Evolutionary conservation across 225 moss, liverwort and hornwort genomes (phyloP), one percentile per base, ranked within the genome.

Genomic region (Sphagnum contortum): DNA sequence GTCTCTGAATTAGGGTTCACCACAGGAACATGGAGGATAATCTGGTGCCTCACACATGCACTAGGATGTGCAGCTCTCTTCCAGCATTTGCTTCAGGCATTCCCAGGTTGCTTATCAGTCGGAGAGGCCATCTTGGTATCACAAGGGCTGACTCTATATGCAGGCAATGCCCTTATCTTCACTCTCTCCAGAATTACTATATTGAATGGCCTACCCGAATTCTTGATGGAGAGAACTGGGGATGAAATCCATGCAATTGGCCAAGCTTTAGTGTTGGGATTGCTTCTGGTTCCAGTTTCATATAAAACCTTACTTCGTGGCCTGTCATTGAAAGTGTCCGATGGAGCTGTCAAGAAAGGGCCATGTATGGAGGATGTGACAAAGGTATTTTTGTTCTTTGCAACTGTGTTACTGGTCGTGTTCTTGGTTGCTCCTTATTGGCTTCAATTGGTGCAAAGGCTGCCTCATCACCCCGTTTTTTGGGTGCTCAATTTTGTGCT

Each of bases 91-190:
- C 76, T 87, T 46, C 72, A 72, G 46, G 67, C 62, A 4, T 98
- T 98, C 68, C 91, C 89, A 49, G 75, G 49, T 45, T 91, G 79
- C 63, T 72, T 75, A 14, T 90, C 90, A 7, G 71, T 83, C 54
- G 96, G 96, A 58, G 96, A 98, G 71, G 80, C 88, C 55, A 93
- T 98, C 85, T 80, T 98, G 48, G 85, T 91, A 10, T 76, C 88
- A n/a, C 83, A 92, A 64, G 96, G 96, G 12, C 71, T 93, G 45
- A 72, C 86, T 12, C 78, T 98, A 49, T 98, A 80, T 73, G 77
- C 76, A 61, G 90, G 76, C 67, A 87, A 74, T 64, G 75, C 86
- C 12, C 64, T 77, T 62, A 59, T 85, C 12, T 69, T 64, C 14
- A 78, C 77, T 51, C 70, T 81, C 68, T 57, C 70, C 65, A 80